phyloP scores from a whole-genome alignment of 1,139 yeast genomes.

The Ogataea hybrid region DNA sequence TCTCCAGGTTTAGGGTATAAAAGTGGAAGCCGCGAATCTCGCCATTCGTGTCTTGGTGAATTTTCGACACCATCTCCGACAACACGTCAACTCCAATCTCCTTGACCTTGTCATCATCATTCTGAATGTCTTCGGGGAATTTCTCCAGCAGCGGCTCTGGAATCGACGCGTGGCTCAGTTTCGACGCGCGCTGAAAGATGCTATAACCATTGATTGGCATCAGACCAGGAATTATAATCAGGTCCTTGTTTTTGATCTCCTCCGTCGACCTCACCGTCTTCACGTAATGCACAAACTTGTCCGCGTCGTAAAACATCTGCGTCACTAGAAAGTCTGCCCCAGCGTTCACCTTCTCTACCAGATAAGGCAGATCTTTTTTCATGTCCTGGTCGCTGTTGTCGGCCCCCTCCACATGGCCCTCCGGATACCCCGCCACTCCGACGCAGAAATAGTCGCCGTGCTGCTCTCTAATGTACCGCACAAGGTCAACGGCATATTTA shows the following conservation, averaged over 20 bases:
- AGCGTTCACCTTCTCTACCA: conserved; percentile 82
- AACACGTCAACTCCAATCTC: conserved; percentile 79
- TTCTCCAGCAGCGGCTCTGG: conserved; percentile 54
- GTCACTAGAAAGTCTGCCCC: conserved; percentile 95
- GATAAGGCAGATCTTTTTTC: conserved; percentile 62
- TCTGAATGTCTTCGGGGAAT: conserved; percentile 56
- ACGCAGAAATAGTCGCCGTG: conserved; percentile 47
- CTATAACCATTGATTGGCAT: conserved; percentile 95
- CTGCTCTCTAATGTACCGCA: conserved; percentile 64
- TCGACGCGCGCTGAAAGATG: conserved; percentile 84
- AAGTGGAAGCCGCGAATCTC: conserved; percentile 81
- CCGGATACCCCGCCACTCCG: conserved; percentile 88
- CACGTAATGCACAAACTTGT: conserved; percentile 54
- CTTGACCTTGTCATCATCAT: conserved; percentile 85
- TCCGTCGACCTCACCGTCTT: conserved; percentile 28
- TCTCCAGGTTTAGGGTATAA: conserved; percentile 85
- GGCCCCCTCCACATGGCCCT: conserved; percentile 90
- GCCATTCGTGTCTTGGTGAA: conserved; percentile 51
- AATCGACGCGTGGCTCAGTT: conserved; percentile 83
- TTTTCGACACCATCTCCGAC: conserved; percentile 57
- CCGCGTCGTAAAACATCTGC: conserved; percentile 74
- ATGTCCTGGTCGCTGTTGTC: conserved; percentile 62
- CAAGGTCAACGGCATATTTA: conserved; percentile 79
- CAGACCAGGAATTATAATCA: conserved; percentile 82
- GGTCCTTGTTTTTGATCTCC: conserved; percentile 36